A percentile compares a stretch with the other conserved stretches of the same genome.
Evolutionary conservation across 2,329 filamentous ascomycete genomes (phyloP).

Genomic region (Colletotrichum echinochloae): DNA sequence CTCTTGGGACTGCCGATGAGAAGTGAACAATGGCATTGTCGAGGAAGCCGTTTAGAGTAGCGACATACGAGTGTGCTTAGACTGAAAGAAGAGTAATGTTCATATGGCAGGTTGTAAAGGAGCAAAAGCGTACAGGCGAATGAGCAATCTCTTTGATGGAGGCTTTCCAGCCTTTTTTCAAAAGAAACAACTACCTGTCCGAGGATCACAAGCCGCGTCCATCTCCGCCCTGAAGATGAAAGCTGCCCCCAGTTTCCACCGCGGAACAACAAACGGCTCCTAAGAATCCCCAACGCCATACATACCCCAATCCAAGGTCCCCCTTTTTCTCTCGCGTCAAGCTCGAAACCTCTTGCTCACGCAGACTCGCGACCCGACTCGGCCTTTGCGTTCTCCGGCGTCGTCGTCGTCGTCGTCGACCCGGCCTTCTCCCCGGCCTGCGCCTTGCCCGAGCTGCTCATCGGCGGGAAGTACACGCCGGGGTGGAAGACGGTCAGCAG

Average conservation of each 20-base stretch:
- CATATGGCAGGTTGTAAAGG: not conserved
- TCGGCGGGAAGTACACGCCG: constrained; percentile 66
- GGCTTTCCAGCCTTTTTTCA: not conserved
- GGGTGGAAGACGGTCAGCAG: constrained; percentile 67
- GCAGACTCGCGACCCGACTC: constrained; percentile 32
- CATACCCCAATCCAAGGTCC: not conserved
- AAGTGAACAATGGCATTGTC: not conserved
- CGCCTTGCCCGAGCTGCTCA: constrained; percentile 51
- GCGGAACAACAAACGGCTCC: not conserved
- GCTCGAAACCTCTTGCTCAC: not conserved
- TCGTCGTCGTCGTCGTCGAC: constrained; percentile 18
- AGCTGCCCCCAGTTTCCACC: not conserved
- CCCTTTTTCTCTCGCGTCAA: too few species aligned
- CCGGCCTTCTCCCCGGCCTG: constrained; percentile 43
- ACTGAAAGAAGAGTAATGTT: not conserved
- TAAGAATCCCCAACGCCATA: not conserved
- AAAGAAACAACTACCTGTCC: not conserved
- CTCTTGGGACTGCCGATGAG: not conserved
- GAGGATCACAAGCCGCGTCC: not conserved
- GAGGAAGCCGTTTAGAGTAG: not conserved
- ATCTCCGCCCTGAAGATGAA: not conserved
- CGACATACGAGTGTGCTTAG: not conserved
- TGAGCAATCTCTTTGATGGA: not conserved
- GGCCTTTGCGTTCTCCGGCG: constrained; percentile 32
- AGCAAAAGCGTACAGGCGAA: not conserved